These are phyloP conservation scores for Vigna unguiculata DNA, from an alignment of 306 rosid species.

Conservation along the genomic window DNA sequence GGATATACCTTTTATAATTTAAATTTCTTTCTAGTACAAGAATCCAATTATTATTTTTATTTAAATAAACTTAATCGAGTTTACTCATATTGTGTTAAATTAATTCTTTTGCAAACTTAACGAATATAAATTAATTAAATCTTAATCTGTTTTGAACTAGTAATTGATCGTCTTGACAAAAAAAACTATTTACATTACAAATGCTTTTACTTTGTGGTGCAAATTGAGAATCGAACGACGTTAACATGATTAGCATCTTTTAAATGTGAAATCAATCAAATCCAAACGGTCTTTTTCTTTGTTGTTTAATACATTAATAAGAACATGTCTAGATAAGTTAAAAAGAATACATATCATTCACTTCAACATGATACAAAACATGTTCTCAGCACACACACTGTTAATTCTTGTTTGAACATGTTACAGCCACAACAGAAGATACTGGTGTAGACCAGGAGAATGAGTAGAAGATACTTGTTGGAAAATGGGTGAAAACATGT, in stretches of 20 bases:
- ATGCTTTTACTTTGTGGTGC: neutral
- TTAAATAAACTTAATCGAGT: neutral
- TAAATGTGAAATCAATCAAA: slow-evolving; percentile 6
- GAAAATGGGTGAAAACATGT: slow-evolving; percentile 12
- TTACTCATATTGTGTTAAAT: neutral
- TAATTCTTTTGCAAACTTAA: neutral
- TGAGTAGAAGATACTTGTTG: neutral
- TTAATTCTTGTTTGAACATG: neutral
- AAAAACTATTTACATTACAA: neutral
- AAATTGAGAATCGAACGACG: neutral
- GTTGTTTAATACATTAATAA: neutral
- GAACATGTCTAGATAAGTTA: too few species aligned
- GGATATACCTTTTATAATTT: neutral
- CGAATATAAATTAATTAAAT: too few species aligned
- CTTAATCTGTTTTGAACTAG: neutral
- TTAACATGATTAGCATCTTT: neutral
- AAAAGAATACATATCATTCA: too few species aligned
- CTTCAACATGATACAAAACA: too few species aligned
- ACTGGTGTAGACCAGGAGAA: neutral
- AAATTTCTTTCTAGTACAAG: neutral
- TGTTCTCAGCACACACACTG: too few species aligned
- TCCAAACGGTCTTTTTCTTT: neutral
- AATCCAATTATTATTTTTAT: neutral
- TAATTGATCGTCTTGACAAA: too few species aligned
- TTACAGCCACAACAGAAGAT: neutral